Percentiles rank a stretch among this genome's conserved stretches.
Conservation (phyloP, 2,329 filamentous ascomycete genomes). For the Didymella glomerata region DNA sequence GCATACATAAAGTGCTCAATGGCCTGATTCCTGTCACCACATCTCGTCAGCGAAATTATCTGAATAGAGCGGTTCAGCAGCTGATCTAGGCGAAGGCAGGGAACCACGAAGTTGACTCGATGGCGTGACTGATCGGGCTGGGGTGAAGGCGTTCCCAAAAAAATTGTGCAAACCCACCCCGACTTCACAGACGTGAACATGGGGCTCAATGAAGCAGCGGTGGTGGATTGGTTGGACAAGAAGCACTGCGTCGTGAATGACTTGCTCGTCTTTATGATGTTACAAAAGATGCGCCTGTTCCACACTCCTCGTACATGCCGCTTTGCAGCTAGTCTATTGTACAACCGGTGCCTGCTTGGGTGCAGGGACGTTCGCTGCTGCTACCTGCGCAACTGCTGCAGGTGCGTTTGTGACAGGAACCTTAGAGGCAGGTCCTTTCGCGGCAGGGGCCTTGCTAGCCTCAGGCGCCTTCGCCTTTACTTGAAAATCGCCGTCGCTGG, state of each 20-base stretch:
- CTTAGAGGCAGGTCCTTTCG: conserved; percentile 2
- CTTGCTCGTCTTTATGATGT: conserved; percentile 3
- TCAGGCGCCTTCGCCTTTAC: not conserved
- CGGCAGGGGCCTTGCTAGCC: not conserved
- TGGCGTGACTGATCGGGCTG: too few relatives aligned
- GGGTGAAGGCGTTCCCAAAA: too few relatives aligned
- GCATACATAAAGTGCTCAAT: too few relatives aligned
- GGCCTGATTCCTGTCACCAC: too few relatives aligned
- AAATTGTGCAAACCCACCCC: too few relatives aligned
- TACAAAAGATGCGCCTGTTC: conserved; percentile 16
- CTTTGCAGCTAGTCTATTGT: conserved; percentile 8
- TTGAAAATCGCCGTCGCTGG: conserved; percentile 11
- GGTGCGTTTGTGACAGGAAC: conserved; percentile 9
- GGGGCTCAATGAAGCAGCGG: too few relatives aligned
- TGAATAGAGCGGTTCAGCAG: too few relatives aligned
- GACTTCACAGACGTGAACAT: too few relatives aligned
- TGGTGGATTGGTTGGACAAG: too few relatives aligned
- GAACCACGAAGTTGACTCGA: too few relatives aligned
- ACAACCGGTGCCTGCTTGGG: conserved; percentile 7
- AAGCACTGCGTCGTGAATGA: not conserved
- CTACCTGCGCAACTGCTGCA: conserved; percentile 7
- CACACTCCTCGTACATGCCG: conserved; percentile 7
- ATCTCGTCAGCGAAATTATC: too few relatives aligned
- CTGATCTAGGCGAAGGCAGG: too few relatives aligned
- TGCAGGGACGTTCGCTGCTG: conserved; percentile 8